These are phyloP conservation scores for Talaromyces sp. DNA, from an alignment of 2,329 filamentous ascomycete genomes.

Conservation along the genomic window DNA sequence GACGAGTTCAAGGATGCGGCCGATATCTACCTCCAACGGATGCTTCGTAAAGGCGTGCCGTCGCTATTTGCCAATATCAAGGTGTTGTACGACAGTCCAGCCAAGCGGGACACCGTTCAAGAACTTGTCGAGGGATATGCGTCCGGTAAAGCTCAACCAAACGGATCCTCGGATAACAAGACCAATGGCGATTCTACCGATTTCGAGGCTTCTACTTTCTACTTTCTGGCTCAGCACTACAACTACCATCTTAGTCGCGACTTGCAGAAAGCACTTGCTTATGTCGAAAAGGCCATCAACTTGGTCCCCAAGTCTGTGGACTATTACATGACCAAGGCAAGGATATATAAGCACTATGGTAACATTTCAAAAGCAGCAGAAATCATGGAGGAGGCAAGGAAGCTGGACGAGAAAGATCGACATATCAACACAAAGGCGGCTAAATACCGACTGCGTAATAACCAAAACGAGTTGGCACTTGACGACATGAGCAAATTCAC, in stretches of 20 bases:
- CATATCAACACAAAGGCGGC: slow-evolving; percentile 98
- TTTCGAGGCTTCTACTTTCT: slow-evolving; percentile 76
- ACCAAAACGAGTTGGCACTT: slow-evolving; percentile 80
- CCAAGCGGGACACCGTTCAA: slow-evolving; percentile 73
- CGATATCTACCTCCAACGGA: slow-evolving; percentile 72
- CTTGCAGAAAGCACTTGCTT: slow-evolving; percentile 73
- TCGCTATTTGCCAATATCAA: slow-evolving; percentile 97
- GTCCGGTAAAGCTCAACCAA: slow-evolving; percentile 48
- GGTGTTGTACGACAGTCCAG: slow-evolving; percentile 73
- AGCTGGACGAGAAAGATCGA: slow-evolving; percentile 81
- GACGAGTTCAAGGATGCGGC: slow-evolving; percentile 76
- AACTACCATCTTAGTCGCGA: slow-evolving; percentile 87
- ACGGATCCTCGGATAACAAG: slow-evolving; percentile 44
- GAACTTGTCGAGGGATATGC: slow-evolving; percentile 75
- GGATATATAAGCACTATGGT: slow-evolving; percentile 88
- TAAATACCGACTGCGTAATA: slow-evolving; percentile 91
- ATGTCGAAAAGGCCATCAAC: slow-evolving; percentile 77
- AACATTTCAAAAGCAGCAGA: slow-evolving; percentile 75
- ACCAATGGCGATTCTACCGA: slow-evolving; percentile 49
- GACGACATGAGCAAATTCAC: slow-evolving; percentile 93
- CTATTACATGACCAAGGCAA: slow-evolving; percentile 90
- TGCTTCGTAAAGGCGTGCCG: slow-evolving; percentile 88
- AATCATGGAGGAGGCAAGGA: slow-evolving; percentile 81
- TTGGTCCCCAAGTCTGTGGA: slow-evolving; percentile 78
- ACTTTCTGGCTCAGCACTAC: slow-evolving; percentile 95